Percentiles rank a stretch among this genome's conserved stretches.
Conservation (phyloP, 2,329 filamentous ascomycete species). For the Dactylellina haptotyla region DNA sequence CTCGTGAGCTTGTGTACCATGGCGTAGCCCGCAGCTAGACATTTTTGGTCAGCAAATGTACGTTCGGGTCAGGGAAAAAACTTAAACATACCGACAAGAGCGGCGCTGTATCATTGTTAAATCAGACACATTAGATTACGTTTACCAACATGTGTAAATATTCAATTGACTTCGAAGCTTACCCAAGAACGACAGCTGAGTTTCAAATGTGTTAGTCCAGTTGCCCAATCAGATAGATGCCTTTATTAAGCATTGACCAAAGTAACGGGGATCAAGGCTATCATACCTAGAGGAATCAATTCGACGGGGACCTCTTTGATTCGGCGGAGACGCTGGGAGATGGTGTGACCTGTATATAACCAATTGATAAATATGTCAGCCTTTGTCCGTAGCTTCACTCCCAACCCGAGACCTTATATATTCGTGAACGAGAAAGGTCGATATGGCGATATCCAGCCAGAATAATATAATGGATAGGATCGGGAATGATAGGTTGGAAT, state of each 20-base stretch:
- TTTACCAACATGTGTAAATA: not conserved
- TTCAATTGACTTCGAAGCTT: too few species aligned
- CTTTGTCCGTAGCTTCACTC: not conserved
- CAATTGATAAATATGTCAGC: not conserved
- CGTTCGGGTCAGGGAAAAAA: constrained; percentile 46
- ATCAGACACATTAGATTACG: not conserved
- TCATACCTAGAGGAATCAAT: constrained; percentile 90
- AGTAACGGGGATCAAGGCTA: not conserved
- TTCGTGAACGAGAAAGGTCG: not conserved
- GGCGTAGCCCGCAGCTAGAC: constrained; percentile 81
- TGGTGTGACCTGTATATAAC: constrained; percentile 78
- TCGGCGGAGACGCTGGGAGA: constrained; percentile 92
- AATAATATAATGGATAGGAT: not conserved
- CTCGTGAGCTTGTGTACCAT: constrained; percentile 76
- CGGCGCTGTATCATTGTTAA: constrained; percentile 49
- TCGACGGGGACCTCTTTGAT: constrained; percentile 91
- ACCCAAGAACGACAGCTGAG: constrained; percentile 84
- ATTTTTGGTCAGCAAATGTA: not conserved
- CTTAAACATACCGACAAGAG: constrained; percentile 55
- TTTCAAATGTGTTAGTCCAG: constrained; percentile 5
- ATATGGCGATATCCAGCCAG: not conserved
- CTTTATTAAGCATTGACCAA: not conserved
- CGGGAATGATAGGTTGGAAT: constrained; percentile 1
- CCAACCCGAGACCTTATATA: not conserved
- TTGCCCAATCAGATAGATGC: not conserved